These are phyloP conservation scores for Warburgia ugandensis DNA, from an alignment of 164 flowering plant species.

Conservation along the genomic window DNA sequence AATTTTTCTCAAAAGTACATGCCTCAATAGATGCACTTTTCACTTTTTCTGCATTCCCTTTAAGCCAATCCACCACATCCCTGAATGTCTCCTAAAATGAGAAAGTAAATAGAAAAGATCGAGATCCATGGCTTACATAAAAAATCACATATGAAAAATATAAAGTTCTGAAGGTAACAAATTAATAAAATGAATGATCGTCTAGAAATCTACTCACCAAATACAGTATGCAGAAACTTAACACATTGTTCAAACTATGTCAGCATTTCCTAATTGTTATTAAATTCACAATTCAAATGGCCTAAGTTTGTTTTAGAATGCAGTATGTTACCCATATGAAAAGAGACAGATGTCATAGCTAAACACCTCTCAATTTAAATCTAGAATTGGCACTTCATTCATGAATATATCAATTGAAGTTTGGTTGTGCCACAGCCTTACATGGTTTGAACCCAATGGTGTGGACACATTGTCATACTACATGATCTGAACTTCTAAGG, in stretches of 20 bases:
- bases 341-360: too few species aligned
- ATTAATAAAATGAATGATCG: background rate
- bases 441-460: too few species aligned
- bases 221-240: background rate
- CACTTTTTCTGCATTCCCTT: constrained; percentile 52
- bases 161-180: background rate
- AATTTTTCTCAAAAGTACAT: constrained; percentile 25
- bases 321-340: background rate
- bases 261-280: background rate
- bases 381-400: too few species aligned
- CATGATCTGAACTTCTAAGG: too few species aligned
- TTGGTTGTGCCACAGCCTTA: too few species aligned
- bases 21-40: constrained; percentile 22
- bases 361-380: too few species aligned
- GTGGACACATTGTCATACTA: too few species aligned
- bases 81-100: constrained; percentile 64
- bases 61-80: constrained; percentile 87
- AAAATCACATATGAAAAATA: background rate
- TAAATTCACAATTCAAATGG: background rate
- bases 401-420: too few species aligned
- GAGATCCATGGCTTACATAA: background rate
- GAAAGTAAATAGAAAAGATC: constrained; percentile 1
- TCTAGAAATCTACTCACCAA: background rate
- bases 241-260: background rate
- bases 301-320: background rate